Conservation (phyloP, 176 grass and related monocot species). For the Triticum dicoccoides region DNA sequence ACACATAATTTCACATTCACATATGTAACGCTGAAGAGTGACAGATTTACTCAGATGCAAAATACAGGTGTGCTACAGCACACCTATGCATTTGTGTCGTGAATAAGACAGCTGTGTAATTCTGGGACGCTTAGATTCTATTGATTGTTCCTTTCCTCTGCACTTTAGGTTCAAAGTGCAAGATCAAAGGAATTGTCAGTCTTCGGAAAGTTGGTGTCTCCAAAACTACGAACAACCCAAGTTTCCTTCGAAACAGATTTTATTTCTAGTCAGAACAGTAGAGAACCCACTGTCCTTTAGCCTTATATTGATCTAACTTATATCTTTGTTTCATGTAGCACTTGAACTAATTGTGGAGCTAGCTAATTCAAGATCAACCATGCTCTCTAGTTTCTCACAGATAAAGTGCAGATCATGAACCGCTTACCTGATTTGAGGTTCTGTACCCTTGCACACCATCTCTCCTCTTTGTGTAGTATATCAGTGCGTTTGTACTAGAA, state of each 20-base stretch:
- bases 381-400: slow-evolving; percentile 51
- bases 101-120: not conserved
- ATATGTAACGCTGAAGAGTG: not conserved
- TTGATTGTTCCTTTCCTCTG: not conserved
- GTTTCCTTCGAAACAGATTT: slow-evolving; percentile 82
- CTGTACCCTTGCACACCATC: not conserved
- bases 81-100: not conserved
- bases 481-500: no score
- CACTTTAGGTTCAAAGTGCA: slow-evolving; percentile 54
- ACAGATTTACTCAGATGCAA: not conserved
- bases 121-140: not conserved
- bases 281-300: no score
- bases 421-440: not conserved
- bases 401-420: slow-evolving; percentile 16
- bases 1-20: not conserved
- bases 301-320: slow-evolving; percentile 17
- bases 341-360: slow-evolving; percentile 62
- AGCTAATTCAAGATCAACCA: slow-evolving; percentile 52
- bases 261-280: not conserved
- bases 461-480: not conserved
- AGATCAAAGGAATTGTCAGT: slow-evolving; percentile 75
- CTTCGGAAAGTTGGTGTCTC: slow-evolving; percentile 72
- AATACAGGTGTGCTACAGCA: no score
- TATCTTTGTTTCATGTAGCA: slow-evolving; percentile 51
- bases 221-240: slow-evolving; percentile 73